Evolutionary conservation across 2,329 filamentous ascomycete genomes (phyloP), one percentile per base, ranked within the genome.

Genomic region (Nannizzia gypsea): DNA sequence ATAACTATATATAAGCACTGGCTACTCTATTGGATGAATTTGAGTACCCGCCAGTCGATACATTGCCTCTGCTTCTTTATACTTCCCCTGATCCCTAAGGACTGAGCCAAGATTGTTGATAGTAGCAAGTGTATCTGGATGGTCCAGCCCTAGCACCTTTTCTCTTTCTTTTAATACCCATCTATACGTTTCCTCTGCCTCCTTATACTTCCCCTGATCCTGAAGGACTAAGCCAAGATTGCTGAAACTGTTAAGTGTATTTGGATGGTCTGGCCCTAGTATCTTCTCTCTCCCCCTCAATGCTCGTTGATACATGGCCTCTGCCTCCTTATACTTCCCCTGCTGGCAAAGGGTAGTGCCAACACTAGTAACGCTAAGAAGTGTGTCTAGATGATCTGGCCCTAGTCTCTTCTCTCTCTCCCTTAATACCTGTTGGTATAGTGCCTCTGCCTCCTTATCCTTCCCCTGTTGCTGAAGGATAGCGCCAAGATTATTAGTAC

Each of bases 51-150:
- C n/a, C n/a, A n/a, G n/a, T n/a, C n/a, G n/a, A n/a, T 64, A 17
- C n/a, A 69, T 59, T 42, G 61, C 59, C 55, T 66, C 63, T 13
- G 65, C 66, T 59, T 63, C 59, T 34, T 61, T 63, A 48, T 60
- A 65, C 56, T 60, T 59, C 42, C 61, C 61, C 54, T 61, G 62
- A 50, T 57, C 22, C 2, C 28, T 2, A 6, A 65, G 63, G 17
- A 59, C 61, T 9, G 24, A 20, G 5, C 63, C 59, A 26, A 66
- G 64, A 26, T 64, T 63, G 57, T 60, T 60, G 50, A 64, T 62
- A 48, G 46, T 63, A 5, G 20, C 59, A 22, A 66, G 59, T 6
- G 65, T 66, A 44, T 61, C 46, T 3, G 60, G 63, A 61, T 66
- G 63, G 34, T 64, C 57, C n/a, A 59, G 5, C 1, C 65, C 65